These are phyloP conservation scores for Kluyveromyces siamensis DNA, from an alignment of 805 yeast species.

Conservation along the genomic window DNA sequence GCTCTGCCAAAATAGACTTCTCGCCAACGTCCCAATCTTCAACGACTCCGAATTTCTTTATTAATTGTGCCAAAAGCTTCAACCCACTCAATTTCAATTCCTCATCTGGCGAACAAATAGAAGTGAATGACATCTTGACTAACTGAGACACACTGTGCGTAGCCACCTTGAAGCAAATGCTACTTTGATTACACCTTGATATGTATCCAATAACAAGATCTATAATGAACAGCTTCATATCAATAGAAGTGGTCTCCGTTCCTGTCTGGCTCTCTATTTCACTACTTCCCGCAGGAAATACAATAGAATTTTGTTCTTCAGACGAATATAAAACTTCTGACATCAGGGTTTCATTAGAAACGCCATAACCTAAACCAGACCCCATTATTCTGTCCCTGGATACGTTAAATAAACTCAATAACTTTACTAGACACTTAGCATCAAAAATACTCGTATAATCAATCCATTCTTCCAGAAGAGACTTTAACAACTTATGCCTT, in stretches of 20 bases:
- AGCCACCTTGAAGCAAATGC: conserved; percentile 1
- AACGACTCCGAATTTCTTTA: conserved; percentile 50
- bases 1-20: conserved; percentile 72
- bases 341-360: not conserved
- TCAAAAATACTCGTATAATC: conserved; percentile 38
- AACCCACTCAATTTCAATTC: conserved; percentile 58
- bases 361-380: not conserved
- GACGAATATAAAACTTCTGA: not conserved
- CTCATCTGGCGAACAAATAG: conserved; percentile 64
- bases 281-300: not conserved
- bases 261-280: not conserved
- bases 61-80: conserved; percentile 50
- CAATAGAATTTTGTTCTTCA: not conserved
- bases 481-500: conserved; percentile 33
- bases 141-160: conserved; percentile 48
- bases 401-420: conserved; percentile 40
- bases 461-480: conserved; percentile 52
- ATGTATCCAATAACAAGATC: conserved; percentile 1
- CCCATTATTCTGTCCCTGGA: conserved; percentile 28
- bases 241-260: conserved; percentile 13
- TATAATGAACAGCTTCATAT: conserved; percentile 33
- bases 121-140: conserved; percentile 68
- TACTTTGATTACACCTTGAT: not conserved
- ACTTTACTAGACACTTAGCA: conserved; percentile 45
- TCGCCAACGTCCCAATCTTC: conserved; percentile 68